Evolutionary conservation across 2,329 filamentous ascomycete genomes (phyloP).

Genomic region (Pseudopyricularia javanii): DNA sequence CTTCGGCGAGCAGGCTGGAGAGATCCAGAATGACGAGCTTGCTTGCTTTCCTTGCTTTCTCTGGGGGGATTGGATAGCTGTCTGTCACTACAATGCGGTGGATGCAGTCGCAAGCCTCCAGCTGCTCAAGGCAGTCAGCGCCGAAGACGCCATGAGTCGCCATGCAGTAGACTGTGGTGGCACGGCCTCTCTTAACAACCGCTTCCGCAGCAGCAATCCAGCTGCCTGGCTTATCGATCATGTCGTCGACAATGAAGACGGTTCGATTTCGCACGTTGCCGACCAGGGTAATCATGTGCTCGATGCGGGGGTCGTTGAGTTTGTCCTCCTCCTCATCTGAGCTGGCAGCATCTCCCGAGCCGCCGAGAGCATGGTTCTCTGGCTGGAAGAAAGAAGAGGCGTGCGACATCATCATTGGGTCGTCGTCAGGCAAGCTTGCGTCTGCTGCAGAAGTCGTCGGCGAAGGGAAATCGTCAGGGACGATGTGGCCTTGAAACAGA

Average conservation of each 20-base stretch:
- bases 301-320: conserved; percentile 66
- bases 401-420: conserved; percentile 69
- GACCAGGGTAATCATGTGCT: conserved; percentile 95
- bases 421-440: conserved; percentile 54
- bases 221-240: conserved; percentile 94
- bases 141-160: conserved; percentile 94
- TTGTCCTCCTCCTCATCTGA: conserved; percentile 91
- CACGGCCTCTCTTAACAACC: conserved; percentile 81
- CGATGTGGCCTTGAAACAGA: conserved; percentile 85
- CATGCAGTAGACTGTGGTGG: conserved; percentile 94
- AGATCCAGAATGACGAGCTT: conserved; percentile 88
- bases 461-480: conserved; percentile 85
- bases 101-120: conserved; percentile 88
- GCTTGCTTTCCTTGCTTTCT: conserved; percentile 55
- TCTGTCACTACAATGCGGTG: conserved; percentile 92
- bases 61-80: conserved; percentile 80
- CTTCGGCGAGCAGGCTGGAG: conserved; percentile 77
- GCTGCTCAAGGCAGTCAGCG: conserved; percentile 74
- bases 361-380: conserved; percentile 62
- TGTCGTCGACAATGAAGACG: conserved; percentile 94
- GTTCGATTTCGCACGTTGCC: conserved; percentile 81
- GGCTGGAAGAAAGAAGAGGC: conserved; percentile 69
- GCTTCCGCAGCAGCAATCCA: conserved; percentile 98
- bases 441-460: conserved; percentile 59
- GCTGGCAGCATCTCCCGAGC: conserved; percentile 69